Evolutionary conservation across 2,329 filamentous ascomycete species (phyloP), one percentile per base, ranked within the genome.

Genomic region (Fusarium tanahbumbuense): DNA sequence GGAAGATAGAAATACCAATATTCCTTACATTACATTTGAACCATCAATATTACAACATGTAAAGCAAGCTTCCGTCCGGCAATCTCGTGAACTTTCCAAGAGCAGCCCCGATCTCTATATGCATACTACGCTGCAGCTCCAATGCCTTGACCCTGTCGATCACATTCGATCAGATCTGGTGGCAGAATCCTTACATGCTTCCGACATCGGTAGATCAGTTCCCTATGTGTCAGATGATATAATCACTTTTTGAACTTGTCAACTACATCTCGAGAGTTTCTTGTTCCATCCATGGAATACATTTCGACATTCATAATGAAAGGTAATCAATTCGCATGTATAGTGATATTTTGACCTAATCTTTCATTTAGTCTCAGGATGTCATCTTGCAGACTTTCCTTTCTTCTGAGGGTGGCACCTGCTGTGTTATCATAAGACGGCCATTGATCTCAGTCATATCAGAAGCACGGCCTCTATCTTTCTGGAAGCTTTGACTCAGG

Each of bases 1-100:
- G 44, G 48, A 68, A 40, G 47, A 54, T 68, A 70, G 55, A 71
- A 64, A 65, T 70, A 69, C 42, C 56, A 69, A 49, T 18, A 67
- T 70, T 34, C 34, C 46, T 34, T 42, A 62, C 37, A n/a, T 34
- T 42, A 62, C 37, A n/a, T 49, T 49, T 23, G 27, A 28, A 15
- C 11, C 12, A 41, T 28, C 34, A 13, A 16, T 22, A 41, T 42
- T 6, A n/a, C 3, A 27, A 28, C 20, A 25, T 54, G n/a, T 28
- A 27, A 20, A 27, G 9, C 15, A 59, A 23, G 18, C 16, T 18
- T 15, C 20, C 9, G 11, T 23, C n/a, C 20, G 23, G n/a, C 28
- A 13, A 41, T 41, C 30, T 44, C 3, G 22, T 25, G 30, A 47
- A 60, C 25, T 40, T 28, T 18, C 20, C 60, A 34, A 8, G 27